These are phyloP conservation scores for Martiniozyma asiatica DNA, from an alignment of 1,139 yeast species.

Conservation along the genomic window DNA sequence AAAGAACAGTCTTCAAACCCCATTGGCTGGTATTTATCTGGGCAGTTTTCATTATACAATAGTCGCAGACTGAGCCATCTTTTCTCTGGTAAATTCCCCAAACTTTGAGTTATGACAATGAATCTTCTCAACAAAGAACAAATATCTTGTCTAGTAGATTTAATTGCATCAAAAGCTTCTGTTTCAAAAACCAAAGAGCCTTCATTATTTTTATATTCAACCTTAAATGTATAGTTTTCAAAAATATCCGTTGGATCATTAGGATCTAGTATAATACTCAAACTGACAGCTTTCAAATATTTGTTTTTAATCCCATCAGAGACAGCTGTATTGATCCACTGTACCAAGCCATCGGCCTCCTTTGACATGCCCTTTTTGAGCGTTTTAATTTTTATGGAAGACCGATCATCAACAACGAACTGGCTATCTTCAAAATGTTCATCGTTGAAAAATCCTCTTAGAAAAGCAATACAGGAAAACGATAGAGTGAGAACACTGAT, in stretches of 20 bases:
- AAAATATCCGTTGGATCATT: slow-evolving; percentile 26
- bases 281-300: slow-evolving; percentile 32
- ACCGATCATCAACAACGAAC: slow-evolving; percentile 25
- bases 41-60: slow-evolving; percentile 34
- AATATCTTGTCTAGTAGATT: slow-evolving; percentile 28
- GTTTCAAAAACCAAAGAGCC: slow-evolving; percentile 17
- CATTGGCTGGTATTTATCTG: slow-evolving; percentile 35
- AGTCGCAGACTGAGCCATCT: slow-evolving; percentile 35
- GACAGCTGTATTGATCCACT: slow-evolving; percentile 42
- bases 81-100: slow-evolving; percentile 35
- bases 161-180: slow-evolving; percentile 14
- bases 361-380: slow-evolving; percentile 30
- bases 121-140: slow-evolving; percentile 37
- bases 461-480: slow-evolving; percentile 39
- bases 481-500: slow-evolving; percentile 32
- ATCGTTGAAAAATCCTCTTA: slow-evolving; percentile 40
- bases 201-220: slow-evolving; percentile 27
- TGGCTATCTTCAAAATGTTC: slow-evolving; percentile 32
- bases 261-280: slow-evolving; percentile 33
- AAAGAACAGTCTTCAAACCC: slow-evolving; percentile 33
- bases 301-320: slow-evolving; percentile 30
- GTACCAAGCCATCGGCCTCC: slow-evolving; percentile 33
- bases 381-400: slow-evolving; percentile 30
- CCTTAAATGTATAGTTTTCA: slow-evolving; percentile 39
- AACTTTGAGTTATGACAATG: slow-evolving; percentile 39